Conservation (phyloP, 371 early-diverging fungal genomes). For the Rhizopus stolonifer region DNA sequence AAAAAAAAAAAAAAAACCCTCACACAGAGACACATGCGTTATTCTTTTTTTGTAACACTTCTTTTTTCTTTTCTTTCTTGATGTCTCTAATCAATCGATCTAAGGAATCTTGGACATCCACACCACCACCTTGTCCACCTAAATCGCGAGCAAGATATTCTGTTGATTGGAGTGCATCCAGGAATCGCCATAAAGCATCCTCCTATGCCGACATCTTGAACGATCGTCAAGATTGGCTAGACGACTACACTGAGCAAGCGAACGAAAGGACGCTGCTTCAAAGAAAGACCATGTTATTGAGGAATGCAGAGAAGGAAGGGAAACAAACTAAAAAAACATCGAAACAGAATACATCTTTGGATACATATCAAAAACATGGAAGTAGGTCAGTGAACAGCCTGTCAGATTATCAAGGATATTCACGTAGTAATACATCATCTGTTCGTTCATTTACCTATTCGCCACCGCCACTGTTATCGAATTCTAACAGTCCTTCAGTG, state of each 20-base stretch:
- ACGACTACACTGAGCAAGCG: background rate
- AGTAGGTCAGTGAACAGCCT: background rate
- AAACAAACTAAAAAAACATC: background rate
- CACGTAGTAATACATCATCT: background rate
- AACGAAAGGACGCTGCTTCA: background rate
- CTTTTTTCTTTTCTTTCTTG: background rate
- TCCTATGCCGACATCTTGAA: background rate
- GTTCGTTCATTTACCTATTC: slow-evolving; percentile 29
- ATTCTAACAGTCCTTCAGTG: background rate
- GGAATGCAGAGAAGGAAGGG: background rate
- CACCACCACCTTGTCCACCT: background rate
- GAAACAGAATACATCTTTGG: background rate
- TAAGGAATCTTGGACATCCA: background rate
- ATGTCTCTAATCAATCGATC: background rate
- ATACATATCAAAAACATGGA: background rate
- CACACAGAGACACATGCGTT: no score
- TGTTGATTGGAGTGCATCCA: background rate
- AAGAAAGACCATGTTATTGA: background rate
- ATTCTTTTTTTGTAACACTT: background rate
- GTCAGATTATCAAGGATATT: slow-evolving; percentile 29
- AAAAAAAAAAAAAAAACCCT: no score
- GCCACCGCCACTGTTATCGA: slow-evolving; percentile 20
- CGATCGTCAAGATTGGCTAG: background rate
- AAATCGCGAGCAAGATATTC: background rate
- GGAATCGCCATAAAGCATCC: background rate